These are phyloP conservation scores for Furcasterigmium sp. DNA, from an alignment of 2,329 filamentous ascomycete genomes.

Conservation along the genomic window DNA sequence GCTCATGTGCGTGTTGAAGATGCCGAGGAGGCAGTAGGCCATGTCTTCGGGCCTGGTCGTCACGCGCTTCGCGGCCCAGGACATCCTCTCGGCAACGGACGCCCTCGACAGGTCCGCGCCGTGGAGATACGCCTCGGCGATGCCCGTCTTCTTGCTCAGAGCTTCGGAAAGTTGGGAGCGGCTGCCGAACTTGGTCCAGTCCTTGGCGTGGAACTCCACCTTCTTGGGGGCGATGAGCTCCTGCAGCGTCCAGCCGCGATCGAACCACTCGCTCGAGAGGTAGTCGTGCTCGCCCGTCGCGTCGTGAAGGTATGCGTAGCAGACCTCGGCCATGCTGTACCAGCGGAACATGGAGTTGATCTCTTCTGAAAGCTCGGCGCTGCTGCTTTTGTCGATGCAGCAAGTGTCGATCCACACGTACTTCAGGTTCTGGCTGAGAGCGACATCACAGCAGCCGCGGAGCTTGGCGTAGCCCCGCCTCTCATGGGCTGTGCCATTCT, in stretches of 20 bases:
- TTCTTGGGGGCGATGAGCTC: conserved; percentile 17
- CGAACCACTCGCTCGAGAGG: conserved; percentile 14
- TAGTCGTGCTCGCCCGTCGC: not conserved
- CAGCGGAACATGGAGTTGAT: conserved; percentile 11
- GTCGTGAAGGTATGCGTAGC: conserved; percentile 10
- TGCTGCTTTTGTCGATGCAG: conserved; percentile 12
- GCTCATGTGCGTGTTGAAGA: conserved; percentile 24
- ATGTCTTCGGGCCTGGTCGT: conserved; percentile 20
- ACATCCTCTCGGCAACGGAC: conserved; percentile 16
- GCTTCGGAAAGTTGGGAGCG: conserved; percentile 6
- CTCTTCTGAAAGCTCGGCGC: conserved; percentile 8
- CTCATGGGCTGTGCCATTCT: not conserved
- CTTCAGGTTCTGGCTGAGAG: not conserved
- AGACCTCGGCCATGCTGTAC: conserved; percentile 7
- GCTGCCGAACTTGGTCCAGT: conserved; percentile 9
- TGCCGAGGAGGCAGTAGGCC: conserved; percentile 23
- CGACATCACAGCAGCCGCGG: conserved; percentile 2
- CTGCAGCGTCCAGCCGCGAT: conserved; percentile 17
- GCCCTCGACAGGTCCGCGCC: not conserved
- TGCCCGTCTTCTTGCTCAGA: conserved; percentile 20
- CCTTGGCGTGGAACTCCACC: conserved; percentile 14
- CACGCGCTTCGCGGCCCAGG: conserved; percentile 20
- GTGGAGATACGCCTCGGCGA: conserved; percentile 7
- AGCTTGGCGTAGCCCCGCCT: conserved; percentile 8
- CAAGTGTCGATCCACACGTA: conserved; percentile 14